Conservation (phyloP, 805 yeast genomes). For the Starmerella scarabaei region DNA sequence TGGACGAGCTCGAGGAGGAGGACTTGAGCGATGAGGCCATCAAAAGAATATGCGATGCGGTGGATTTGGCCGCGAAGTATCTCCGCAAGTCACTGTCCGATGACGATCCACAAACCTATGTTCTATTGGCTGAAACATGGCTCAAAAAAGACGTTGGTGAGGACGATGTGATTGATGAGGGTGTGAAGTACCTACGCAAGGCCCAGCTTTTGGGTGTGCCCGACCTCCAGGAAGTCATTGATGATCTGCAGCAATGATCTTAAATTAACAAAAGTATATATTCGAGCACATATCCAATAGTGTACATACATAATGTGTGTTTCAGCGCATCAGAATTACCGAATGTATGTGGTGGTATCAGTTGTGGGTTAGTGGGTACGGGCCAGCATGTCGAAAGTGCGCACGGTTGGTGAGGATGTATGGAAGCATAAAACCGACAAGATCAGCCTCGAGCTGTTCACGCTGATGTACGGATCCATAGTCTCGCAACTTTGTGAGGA, state of each 20-base stretch:
- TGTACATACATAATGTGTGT: no score
- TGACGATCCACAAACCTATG: conserved; percentile 72
- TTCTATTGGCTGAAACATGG: conserved; percentile 70
- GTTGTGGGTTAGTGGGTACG: no score
- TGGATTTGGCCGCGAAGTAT: conserved; percentile 43
- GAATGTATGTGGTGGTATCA: no score
- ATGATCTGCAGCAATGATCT: no score
- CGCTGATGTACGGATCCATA: conserved; percentile 88
- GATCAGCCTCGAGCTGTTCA: conserved; percentile 82
- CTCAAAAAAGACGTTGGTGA: conserved; percentile 67
- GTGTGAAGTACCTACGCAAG: conserved; percentile 36
- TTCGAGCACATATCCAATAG: no score
- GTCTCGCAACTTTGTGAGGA: conserved; percentile 87
- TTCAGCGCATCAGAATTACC: no score
- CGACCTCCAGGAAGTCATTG: conserved; percentile 27
- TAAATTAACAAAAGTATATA: no score
- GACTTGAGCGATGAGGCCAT: conserved; percentile 6
- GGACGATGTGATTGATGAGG: conserved; percentile 54
- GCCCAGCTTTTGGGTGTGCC: conserved; percentile 28
- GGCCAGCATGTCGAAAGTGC: conserved; percentile 23
- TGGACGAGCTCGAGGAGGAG: conserved; percentile 18
- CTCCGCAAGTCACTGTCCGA: conserved; percentile 49
- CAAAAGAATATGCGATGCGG: conserved; percentile 35
- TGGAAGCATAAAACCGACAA: conserved; percentile 85
- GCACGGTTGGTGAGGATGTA: conserved; percentile 63